Evolutionary conservation across 2,329 filamentous ascomycete genomes (phyloP), one percentile per base, ranked within the genome.

Genomic region (Annulohypoxylon truncatum): DNA sequence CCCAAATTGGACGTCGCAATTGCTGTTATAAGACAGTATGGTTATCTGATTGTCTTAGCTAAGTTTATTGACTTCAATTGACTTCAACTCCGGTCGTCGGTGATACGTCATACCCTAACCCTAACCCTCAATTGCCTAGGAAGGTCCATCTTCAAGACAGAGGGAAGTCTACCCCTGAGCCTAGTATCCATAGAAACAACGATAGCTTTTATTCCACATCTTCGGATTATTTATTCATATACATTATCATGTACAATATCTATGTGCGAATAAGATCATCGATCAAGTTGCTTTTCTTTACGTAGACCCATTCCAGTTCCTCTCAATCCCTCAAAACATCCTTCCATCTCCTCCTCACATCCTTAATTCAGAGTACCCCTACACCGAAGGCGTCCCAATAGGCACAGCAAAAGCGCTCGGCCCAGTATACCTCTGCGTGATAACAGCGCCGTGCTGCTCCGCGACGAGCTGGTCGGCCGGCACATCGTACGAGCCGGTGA

Each of bases 401-500:
- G 61, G 47, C 46, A 68, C 63, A 6, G 40, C 33, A 46, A 73
- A 73, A n/a, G n/a, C 35, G 2, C 26, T 46, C 31, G 70, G 67
- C 1, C 72, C 72, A 0, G 31, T 67, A 47, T 74, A 74, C 24
- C 61, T 26, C 59, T 74, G 68, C 3, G 46, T 47, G 29, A 58
- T 52, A 4, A 57, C 47, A 6, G 70, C 61, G 7, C 66, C 72
- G 55, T 71, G 56, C 46, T 70, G 64, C 42, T 68, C 66, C 1
- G 55, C 15, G 29, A 63, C 67, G 13, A 74, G 55, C 63, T 73
- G 58, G 35, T 70, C 66, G 2, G 57, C 31, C 2, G 63, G 31
- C 12, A 74, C 56, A 12, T 40, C 35, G 46, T 73, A 67, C 12
- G 60, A 53, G 31, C 72, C 72, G 10, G 72, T 74, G 54, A 69